Conservation (phyloP, 148 eudicot genomes). For the Cornus florida region DNA sequence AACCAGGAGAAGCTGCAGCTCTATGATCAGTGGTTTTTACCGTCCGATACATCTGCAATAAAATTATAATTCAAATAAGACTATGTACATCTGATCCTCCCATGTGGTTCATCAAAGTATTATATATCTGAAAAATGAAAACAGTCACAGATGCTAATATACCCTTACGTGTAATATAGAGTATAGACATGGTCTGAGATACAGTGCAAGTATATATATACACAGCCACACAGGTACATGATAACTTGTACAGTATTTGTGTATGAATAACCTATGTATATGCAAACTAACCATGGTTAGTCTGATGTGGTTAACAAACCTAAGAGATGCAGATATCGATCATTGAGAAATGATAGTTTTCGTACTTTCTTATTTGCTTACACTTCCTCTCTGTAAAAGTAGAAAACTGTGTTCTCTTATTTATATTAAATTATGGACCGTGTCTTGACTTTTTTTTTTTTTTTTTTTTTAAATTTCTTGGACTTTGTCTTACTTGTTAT, state of each 20-base stretch:
- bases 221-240: not conserved
- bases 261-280: not conserved
- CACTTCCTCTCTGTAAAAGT: slow-evolving; percentile 28
- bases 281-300: slow-evolving; percentile 27
- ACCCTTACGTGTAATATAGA: too few relatives aligned
- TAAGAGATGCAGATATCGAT: slow-evolving; percentile 22
- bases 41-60: slow-evolving; percentile 84
- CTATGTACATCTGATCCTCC: too few relatives aligned
- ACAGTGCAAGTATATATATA: not conserved
- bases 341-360: slow-evolving; percentile 85
- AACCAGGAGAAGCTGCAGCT: slow-evolving; percentile 86
- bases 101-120: not conserved
- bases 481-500: slow-evolving; percentile 41
- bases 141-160: not conserved
- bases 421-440: not conserved
- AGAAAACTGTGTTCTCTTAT: slow-evolving; percentile 4
- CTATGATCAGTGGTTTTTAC: slow-evolving; percentile 85
- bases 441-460: slow-evolving; percentile 7
- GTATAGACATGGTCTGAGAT: not conserved
- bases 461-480: slow-evolving; percentile 22
- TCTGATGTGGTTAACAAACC: not conserved
- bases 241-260: not conserved
- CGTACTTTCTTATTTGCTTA: slow-evolving; percentile 48
- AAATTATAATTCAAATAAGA: not conserved
- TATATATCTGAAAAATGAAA: too few relatives aligned